A percentile compares a stretch with the other conserved stretches of the same genome.
Evolutionary conservation across 768 basidiomycete genomes (phyloP).

Genomic region (Lentinula boryana): DNA sequence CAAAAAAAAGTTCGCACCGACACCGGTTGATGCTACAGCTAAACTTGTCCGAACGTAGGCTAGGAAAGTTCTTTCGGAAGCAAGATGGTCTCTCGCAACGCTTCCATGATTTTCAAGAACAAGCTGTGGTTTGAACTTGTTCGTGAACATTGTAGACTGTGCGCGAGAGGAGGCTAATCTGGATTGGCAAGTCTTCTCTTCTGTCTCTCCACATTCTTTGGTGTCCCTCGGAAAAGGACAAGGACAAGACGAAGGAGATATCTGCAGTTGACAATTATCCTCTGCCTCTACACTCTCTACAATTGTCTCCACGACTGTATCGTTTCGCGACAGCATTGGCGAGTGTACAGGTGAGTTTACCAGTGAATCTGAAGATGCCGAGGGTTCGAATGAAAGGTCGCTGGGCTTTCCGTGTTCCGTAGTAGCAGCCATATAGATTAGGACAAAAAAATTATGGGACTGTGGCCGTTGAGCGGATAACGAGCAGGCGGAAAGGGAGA

Average conservation of each 20-base stretch:
- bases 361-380: neutral
- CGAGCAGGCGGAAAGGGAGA: neutral
- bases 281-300: neutral
- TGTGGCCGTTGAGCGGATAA: neutral
- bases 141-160: neutral
- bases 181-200: neutral
- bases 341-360: neutral
- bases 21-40: constrained; percentile 51
- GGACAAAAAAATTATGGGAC: neutral
- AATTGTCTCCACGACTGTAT: neutral
- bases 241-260: neutral
- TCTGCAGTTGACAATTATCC: neutral
- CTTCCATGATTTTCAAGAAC: constrained; percentile 52
- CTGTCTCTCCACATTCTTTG: neutral
- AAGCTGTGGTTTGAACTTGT: neutral
- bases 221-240: neutral
- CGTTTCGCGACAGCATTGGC: neutral
- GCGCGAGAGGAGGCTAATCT: neutral
- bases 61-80: constrained; percentile 57
- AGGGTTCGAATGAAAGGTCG: neutral
- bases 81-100: constrained; percentile 60
- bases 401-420: neutral
- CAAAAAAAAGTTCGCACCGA: constrained; percentile 36
- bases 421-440: neutral
- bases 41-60: constrained; percentile 63